Evolutionary conservation across 371 early-diverging fungal genomes (phyloP).

Genomic region (Mortierella sp.): DNA sequence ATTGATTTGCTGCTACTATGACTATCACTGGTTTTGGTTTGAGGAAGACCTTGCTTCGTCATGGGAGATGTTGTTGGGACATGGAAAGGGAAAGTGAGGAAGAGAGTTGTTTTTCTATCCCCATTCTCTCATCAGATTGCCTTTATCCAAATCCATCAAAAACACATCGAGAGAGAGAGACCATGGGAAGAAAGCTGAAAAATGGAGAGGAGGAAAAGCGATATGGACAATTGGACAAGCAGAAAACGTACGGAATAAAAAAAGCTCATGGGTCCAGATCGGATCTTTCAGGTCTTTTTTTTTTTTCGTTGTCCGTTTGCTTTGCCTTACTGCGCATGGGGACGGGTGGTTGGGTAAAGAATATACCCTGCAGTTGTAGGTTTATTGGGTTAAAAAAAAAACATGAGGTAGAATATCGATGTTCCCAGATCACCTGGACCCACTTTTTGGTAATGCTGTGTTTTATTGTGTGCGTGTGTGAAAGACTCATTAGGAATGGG

Average conservation of each 20-base stretch:
- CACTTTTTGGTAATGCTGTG: background rate
- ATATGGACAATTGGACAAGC: background rate
- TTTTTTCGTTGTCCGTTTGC: background rate
- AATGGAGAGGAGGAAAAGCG: too few species aligned
- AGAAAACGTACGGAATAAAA: background rate
- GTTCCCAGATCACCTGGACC: background rate
- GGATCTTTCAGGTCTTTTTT: background rate
- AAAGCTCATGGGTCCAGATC: background rate
- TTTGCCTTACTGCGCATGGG: background rate
- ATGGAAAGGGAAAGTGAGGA: background rate
- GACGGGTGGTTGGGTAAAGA: background rate
- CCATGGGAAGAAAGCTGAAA: too few species aligned
- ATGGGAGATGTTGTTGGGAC: too few species aligned
- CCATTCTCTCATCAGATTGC: too few species aligned
- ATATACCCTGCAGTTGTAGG: background rate
- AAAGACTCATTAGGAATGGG: background rate
- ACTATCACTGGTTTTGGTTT: too few species aligned
- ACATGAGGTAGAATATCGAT: background rate
- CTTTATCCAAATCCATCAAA: too few species aligned
- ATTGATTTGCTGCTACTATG: too few species aligned
- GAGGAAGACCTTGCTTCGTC: too few species aligned
- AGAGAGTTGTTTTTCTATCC: background rate
- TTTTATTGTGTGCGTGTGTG: background rate
- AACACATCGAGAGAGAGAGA: too few species aligned
- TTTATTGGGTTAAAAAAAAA: too few species aligned